A percentile compares a stretch with the other conserved stretches of the same genome.
Conservation (phyloP, 1,284 basidiomycete genomes). For the Moesziomyces sp. region DNA sequence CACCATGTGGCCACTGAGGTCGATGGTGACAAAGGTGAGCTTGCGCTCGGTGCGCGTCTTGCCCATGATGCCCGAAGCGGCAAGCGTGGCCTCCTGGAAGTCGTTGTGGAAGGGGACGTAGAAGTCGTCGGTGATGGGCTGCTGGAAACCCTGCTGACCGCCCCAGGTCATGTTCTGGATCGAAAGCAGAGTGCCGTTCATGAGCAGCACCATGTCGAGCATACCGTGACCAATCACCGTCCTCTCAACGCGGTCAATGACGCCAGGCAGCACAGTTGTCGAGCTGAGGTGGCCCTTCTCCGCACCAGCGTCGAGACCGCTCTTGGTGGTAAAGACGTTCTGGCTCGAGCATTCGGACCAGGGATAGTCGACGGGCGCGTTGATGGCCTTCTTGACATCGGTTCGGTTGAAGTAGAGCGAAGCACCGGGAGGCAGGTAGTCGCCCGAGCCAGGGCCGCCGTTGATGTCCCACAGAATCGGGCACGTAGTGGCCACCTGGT, state of each 20-base stretch:
- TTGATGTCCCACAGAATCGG: constrained; percentile 38
- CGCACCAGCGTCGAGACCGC: constrained; percentile 25
- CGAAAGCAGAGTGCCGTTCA: constrained; percentile 53
- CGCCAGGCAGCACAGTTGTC: constrained; percentile 41
- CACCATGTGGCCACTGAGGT: constrained; percentile 55
- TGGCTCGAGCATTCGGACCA: constrained; percentile 52
- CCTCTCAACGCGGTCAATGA: constrained; percentile 55
- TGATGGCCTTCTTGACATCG: constrained; percentile 59
- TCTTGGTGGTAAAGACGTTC: constrained; percentile 42
- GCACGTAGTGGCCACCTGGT: constrained; percentile 39
- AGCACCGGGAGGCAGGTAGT: constrained; percentile 27
- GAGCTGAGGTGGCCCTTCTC: constrained; percentile 19
- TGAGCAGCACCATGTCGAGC: constrained; percentile 55
- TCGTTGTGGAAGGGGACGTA: constrained; percentile 37
- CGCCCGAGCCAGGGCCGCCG: constrained; percentile 18
- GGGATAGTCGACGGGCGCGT: constrained; percentile 36
- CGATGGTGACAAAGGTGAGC: constrained; percentile 54
- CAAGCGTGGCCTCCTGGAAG: constrained; percentile 17
- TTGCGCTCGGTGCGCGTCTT: constrained; percentile 54
- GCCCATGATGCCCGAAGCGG: constrained; percentile 34
- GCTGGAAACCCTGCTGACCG: constrained; percentile 60
- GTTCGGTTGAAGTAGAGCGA: constrained; percentile 43
- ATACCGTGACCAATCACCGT: constrained; percentile 60
- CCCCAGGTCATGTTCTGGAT: constrained; percentile 67
- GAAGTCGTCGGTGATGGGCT: constrained; percentile 38